A percentile compares a stretch with the other conserved stretches of the same genome.
phyloP scores from a whole-genome alignment of 768 basidiomycete genomes.

The Suillus ampliporus region DNA sequence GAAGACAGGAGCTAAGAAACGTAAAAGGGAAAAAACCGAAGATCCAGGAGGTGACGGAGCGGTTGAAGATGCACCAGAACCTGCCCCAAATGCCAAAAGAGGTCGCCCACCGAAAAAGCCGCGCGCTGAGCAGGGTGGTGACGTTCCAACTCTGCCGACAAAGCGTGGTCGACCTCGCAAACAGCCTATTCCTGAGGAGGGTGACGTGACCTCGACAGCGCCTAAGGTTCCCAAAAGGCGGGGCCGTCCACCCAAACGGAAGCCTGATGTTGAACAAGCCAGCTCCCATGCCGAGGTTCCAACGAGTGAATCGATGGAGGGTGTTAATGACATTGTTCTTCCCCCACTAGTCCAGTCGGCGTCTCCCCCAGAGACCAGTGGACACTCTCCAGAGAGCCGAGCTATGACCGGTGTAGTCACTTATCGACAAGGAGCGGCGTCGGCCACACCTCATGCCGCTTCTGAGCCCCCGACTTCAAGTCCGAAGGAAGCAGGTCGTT shows the following conservation, averaged over 20 bases:
- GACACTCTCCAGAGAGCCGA: constrained; percentile 37
- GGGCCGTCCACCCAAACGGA: constrained; percentile 41
- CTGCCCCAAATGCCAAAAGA: constrained; percentile 47
- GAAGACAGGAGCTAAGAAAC: constrained; percentile 30
- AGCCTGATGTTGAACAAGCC: constrained; percentile 17
- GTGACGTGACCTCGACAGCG: neutral
- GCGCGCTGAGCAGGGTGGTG: constrained; percentile 17
- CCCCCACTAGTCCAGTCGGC: constrained; percentile 1
- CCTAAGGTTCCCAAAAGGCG: constrained; percentile 38
- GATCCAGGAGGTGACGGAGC: constrained; percentile 31
- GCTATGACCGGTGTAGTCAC: neutral
- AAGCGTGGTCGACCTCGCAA: constrained; percentile 44
- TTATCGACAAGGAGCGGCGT: neutral
- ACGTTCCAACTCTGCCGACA: constrained; percentile 30
- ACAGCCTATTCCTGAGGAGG: constrained; percentile 15
- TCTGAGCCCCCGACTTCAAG: neutral
- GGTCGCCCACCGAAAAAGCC: constrained; percentile 52
- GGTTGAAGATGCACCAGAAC: constrained; percentile 25
- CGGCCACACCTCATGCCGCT: neutral
- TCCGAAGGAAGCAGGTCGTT: neutral
- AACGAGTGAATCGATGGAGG: constrained; percentile 11
- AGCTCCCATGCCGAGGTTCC: neutral
- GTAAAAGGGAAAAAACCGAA: constrained; percentile 27
- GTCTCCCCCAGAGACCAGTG: constrained; percentile 40
- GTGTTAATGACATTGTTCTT: neutral